phyloP scores from a whole-genome alignment of 208 protist species.

The Endotrypanum monterogeii region DNA sequence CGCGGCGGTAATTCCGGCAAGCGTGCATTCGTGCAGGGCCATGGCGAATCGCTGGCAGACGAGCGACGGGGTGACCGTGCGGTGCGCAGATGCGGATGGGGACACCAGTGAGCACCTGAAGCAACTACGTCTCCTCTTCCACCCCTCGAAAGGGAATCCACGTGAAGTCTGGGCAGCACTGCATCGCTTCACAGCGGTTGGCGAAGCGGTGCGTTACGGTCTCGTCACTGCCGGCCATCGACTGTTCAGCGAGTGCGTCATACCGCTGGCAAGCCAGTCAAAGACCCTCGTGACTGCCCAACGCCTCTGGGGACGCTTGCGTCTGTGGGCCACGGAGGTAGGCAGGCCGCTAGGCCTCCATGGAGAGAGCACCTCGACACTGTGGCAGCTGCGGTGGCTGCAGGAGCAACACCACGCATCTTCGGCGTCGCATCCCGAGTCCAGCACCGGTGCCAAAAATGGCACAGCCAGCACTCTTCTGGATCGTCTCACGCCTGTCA shows the following conservation, averaged over 20 bases:
- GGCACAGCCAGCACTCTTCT: background rate
- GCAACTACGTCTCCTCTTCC: conserved; percentile 12
- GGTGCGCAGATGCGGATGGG: background rate
- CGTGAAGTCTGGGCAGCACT: conserved; percentile 18
- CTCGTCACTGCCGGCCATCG: conserved; percentile 39
- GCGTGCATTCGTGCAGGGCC: background rate
- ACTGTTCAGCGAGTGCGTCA: conserved; percentile 24
- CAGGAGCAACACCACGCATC: conserved; percentile 1
- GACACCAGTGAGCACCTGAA: conserved; percentile 1
- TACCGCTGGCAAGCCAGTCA: conserved; percentile 11
- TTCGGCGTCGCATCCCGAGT: background rate
- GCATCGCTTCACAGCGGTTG: background rate
- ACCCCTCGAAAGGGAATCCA: conserved; percentile 10
- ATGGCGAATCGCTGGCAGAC: background rate
- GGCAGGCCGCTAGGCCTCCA: conserved; percentile 38
- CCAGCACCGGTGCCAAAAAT: background rate
- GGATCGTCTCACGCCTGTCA: background rate
- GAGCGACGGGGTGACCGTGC: background rate
- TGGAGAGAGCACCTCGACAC: conserved; percentile 2
- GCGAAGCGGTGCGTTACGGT: conserved; percentile 34
- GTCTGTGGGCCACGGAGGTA: conserved; percentile 27
- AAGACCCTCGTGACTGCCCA: conserved; percentile 13
- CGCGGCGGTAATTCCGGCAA: conserved; percentile 6
- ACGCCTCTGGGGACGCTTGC: conserved; percentile 29
- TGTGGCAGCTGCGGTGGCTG: conserved; percentile 35